These are phyloP conservation scores for Clitopilus passeckerianus DNA, from an alignment of 768 basidiomycete species.

Conservation along the genomic window DNA sequence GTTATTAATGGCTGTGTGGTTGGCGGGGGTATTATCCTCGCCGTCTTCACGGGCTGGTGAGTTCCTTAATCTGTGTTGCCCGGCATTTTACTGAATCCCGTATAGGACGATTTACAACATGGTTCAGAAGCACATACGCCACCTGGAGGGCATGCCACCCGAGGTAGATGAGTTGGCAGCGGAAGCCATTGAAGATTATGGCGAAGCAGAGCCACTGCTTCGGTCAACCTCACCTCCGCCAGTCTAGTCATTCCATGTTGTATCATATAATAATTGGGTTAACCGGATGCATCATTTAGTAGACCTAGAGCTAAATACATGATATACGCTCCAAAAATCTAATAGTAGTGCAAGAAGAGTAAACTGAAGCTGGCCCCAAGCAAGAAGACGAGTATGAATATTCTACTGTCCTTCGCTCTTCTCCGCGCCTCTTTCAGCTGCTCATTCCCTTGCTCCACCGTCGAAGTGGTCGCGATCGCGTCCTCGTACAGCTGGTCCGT, in stretches of 20 bases:
- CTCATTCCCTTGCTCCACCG: slow-evolving; percentile 84
- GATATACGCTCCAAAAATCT: slow-evolving; percentile 10
- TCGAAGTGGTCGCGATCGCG: slow-evolving; percentile 80
- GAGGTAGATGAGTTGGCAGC: slow-evolving; percentile 51
- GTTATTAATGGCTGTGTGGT: slow-evolving; percentile 60
- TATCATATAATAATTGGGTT: background rate
- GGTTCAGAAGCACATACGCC: slow-evolving; percentile 56
- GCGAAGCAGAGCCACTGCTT: slow-evolving; percentile 59
- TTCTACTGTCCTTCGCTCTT: slow-evolving; percentile 79
- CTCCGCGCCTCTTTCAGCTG: slow-evolving; percentile 88
- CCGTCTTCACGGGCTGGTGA: slow-evolving; percentile 63
- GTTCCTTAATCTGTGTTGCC: background rate
- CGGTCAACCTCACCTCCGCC: slow-evolving; percentile 12
- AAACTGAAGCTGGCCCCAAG: slow-evolving; percentile 88
- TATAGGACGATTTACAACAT: slow-evolving; percentile 61
- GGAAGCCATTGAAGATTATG: slow-evolving; percentile 55
- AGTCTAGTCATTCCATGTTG: background rate
- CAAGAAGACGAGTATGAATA: slow-evolving; percentile 89
- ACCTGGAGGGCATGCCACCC: slow-evolving; percentile 41
- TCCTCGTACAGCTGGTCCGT: slow-evolving; percentile 95
- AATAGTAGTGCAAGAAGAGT: slow-evolving; percentile 92
- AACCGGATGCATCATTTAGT: background rate
- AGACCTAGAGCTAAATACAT: background rate
- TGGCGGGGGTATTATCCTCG: slow-evolving; percentile 52
- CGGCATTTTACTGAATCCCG: slow-evolving; percentile 5